Conservation (phyloP, 352 stramenopile genomes). For the Phytophthora lateralis region DNA sequence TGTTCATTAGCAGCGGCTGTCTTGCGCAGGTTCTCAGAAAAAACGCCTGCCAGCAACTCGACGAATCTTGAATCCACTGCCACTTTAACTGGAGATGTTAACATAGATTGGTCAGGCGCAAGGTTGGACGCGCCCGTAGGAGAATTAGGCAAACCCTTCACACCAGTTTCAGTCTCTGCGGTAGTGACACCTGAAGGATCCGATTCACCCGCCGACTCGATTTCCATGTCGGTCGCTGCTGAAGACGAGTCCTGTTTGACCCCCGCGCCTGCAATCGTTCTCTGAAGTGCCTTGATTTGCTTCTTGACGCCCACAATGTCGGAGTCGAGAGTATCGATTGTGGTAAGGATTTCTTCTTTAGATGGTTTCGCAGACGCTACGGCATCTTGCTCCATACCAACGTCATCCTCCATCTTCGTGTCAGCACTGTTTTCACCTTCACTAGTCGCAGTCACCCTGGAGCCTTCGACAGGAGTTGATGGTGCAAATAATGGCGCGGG, state of each 20-base stretch:
- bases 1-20: slow-evolving; percentile 53
- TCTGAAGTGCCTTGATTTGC: slow-evolving; percentile 65
- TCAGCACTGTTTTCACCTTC: slow-evolving; percentile 10
- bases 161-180: not conserved
- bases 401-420: slow-evolving; percentile 4
- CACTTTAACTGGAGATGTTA: slow-evolving; percentile 42
- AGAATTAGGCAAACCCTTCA: not conserved
- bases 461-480: not conserved
- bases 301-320: slow-evolving; percentile 73
- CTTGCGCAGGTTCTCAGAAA: slow-evolving; percentile 68
- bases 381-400: slow-evolving; percentile 15
- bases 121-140: slow-evolving; percentile 10
- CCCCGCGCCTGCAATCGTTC: slow-evolving; percentile 49
- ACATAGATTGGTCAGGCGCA: slow-evolving; percentile 2
- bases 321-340: slow-evolving; percentile 79
- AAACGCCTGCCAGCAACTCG: slow-evolving; percentile 64
- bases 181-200: slow-evolving; percentile 1
- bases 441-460: not conserved
- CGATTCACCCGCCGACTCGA: slow-evolving; percentile 34
- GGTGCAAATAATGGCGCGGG: not conserved
- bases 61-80: slow-evolving; percentile 72
- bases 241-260: slow-evolving; percentile 55
- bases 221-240: slow-evolving; percentile 38
- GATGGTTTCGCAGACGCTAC: slow-evolving; percentile 35
- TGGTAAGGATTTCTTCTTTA: slow-evolving; percentile 82